Base-by-base conservation (phyloP, 768 basidiomycete genomes). In the Termitomyces sp. region DNA sequence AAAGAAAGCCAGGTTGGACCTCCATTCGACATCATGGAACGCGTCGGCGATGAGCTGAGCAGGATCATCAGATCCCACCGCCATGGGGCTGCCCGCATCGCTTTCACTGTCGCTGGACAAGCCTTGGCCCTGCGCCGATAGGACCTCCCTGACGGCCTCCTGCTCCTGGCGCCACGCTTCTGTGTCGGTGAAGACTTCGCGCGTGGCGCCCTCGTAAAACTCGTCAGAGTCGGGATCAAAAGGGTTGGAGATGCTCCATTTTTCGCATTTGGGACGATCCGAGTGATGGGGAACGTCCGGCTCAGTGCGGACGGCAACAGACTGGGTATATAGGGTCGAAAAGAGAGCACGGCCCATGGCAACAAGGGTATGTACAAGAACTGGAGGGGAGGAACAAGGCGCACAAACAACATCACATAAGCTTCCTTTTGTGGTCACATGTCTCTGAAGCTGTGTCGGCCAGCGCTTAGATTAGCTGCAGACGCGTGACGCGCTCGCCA, bases 221-320 rank as follows among this genome's bases (percentile, higher is more conserved):
- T 88, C 87, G 64, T 89, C 87, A n/a, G 87, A 84, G 70, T 90
- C 88, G 5, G 88, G 88, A 70, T 90, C 87, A 68, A 90, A 90
- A 10, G 81, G 75, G 66, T 88, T 87, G 70, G 75, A 77, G 60
- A 75, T 70, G 56, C 83, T 81, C 87, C 87, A 90, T 68, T 72
- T 82, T 68, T 82, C 76, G 76, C 74, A 84, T 26, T 28, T 48
- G 9, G 57, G 52, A 5, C 40, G 18, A 35, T 57, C 63, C 16
- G 59, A 55, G 64, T 67, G 66, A 56, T 60, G 49, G 22, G 50
- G 51, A 54, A 67, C 67, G 60, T 82, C 79, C 54, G 76, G 76
- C 57, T 82, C 79, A 52, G 74, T 73, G 61, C 74, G 75, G 49
- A 81, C 73, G 47, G 71, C 70, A 26, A 77, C 79, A 0, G 67